Percentiles rank a stretch among this genome's conserved stretches.
Conservation (phyloP, 345 rosid genomes). For the Gossypioides kirkii region DNA sequence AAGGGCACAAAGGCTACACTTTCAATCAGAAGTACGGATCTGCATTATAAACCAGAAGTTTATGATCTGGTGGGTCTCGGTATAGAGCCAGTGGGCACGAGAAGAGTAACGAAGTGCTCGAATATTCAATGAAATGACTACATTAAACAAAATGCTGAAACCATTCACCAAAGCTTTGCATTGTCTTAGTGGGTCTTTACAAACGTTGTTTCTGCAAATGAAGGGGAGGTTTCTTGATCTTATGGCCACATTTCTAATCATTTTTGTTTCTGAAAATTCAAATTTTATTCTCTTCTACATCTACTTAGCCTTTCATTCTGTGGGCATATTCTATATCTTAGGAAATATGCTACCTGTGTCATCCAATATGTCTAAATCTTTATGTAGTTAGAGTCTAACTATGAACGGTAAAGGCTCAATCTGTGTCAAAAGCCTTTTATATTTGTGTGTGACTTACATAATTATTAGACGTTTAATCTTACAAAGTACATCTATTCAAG, state of each 20-base stretch:
- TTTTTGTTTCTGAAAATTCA: no score
- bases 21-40: no score
- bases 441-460: no score
- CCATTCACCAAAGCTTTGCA: neutral
- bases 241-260: neutral
- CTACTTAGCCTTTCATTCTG: neutral
- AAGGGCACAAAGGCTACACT: no score
- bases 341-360: neutral
- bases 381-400: no score
- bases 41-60: neutral
- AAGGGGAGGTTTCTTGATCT: neutral
- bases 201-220: neutral
- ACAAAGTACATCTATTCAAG: no score
- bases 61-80: neutral
- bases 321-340: neutral
- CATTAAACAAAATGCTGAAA: neutral
- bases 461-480: no score
- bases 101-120: neutral
- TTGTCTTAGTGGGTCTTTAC: neutral
- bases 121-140: conserved; percentile 2
- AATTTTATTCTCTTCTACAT: neutral
- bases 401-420: no score
- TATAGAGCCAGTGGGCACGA: neutral
- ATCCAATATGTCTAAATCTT: no score
- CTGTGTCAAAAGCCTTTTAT: no score